A percentile compares a stretch with the other conserved stretches of the same genome.
phyloP scores from a whole-genome alignment of 2,329 filamentous ascomycete species.

The Zymoseptoria pseudotritici region DNA sequence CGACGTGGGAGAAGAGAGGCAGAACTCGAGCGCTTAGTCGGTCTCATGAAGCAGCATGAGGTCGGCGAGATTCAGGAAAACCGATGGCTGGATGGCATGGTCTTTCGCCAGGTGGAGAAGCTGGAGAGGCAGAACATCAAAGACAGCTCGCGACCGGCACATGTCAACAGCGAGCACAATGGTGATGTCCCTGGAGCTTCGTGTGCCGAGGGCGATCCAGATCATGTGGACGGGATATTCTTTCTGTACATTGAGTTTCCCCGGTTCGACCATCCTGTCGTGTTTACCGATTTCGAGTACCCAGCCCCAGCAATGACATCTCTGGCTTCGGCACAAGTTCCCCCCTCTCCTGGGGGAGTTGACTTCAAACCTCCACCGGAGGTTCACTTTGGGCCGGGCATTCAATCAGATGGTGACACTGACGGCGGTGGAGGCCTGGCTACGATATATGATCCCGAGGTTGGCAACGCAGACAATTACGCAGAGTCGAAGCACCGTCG shows the following conservation, averaged over 20 bases:
- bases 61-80: slow-evolving; percentile 92
- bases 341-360: slow-evolving; percentile 55
- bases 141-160: slow-evolving; percentile 26
- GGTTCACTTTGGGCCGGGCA: slow-evolving; percentile 83
- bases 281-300: slow-evolving; percentile 93
- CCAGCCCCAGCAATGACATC: slow-evolving; percentile 74
- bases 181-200: slow-evolving; percentile 3
- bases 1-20: slow-evolving; percentile 39
- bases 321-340: slow-evolving; percentile 45
- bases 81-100: slow-evolving; percentile 91
- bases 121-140: slow-evolving; percentile 35
- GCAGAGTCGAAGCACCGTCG: slow-evolving; percentile 91
- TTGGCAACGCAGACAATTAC: slow-evolving; percentile 82
- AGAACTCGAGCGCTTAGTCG: slow-evolving; percentile 83
- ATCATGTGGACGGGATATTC: slow-evolving; percentile 58
- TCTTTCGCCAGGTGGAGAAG: slow-evolving; percentile 85
- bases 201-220: slow-evolving; percentile 33
- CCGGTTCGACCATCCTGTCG: slow-evolving; percentile 88
- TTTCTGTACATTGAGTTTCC: slow-evolving; percentile 85
- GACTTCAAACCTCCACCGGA: slow-evolving; percentile 75
- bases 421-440: slow-evolving; percentile 59
- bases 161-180: slow-evolving; percentile 4
- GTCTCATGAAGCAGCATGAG: slow-evolving; percentile 92
- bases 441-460: slow-evolving; percentile 86
- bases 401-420: slow-evolving; percentile 58